Evolutionary conservation across 176 grass and related monocot species (phyloP).

Genomic region (Aegilops bicornis): DNA sequence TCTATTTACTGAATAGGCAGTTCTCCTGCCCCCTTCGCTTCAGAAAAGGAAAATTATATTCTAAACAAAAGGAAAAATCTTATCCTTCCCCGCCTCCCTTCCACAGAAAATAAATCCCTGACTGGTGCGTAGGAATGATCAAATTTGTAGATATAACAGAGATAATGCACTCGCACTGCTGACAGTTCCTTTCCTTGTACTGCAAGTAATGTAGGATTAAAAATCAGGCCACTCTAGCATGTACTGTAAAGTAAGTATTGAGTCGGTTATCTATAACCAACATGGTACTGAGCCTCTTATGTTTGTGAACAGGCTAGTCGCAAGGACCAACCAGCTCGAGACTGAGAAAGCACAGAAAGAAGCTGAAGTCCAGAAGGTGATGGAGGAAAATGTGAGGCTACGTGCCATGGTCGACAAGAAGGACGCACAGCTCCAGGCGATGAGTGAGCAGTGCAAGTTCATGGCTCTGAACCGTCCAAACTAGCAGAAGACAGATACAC

Average conservation of each 20-base stretch:
- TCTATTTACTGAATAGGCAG: neutral
- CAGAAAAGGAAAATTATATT: neutral
- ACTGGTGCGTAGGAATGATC: neutral
- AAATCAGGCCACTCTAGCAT: neutral
- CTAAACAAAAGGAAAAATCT: neutral
- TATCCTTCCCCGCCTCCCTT: neutral
- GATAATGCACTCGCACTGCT: neutral
- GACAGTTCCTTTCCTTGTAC: neutral
- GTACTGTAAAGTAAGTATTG: neutral
- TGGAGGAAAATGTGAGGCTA: conserved; percentile 92
- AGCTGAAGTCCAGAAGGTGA: conserved; percentile 74
- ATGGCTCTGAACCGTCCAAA: conserved; percentile 64
- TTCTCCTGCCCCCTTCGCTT: neutral
- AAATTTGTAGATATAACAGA: neutral
- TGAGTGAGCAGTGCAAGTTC: conserved; percentile 98
- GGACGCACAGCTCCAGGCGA: conserved; percentile 78
- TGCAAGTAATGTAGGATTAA: neutral
- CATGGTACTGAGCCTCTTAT: neutral
- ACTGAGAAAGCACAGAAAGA: conserved; percentile 89
- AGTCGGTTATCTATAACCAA: neutral
- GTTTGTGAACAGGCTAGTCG: conserved; percentile 55
- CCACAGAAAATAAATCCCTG: neutral
- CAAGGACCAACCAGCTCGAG: conserved; percentile 76
- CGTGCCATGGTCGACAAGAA: conserved; percentile 81
- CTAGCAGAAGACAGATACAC: conserved; percentile 7